Evolutionary conservation across 352 stramenopile species (phyloP), one percentile per base, ranked within the genome.

Genomic region (Phytopythium oedochilum): DNA sequence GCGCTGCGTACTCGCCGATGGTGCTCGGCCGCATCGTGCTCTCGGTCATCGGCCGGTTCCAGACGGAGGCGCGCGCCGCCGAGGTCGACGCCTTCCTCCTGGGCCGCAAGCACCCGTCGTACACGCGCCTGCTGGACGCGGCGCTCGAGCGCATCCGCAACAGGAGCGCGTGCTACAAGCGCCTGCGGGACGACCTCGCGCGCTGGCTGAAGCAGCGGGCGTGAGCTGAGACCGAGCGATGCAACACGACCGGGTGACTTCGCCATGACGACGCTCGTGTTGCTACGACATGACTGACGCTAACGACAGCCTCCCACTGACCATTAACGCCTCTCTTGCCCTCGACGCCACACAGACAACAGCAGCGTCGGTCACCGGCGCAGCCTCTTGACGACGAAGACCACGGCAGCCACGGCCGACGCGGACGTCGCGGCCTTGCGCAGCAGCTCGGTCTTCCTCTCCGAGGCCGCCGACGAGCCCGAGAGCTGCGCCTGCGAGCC

Each of bases 111-210:
- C 77, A 91, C 61, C 66, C 73, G 51, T 78, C 71, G 44, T 92
- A 90, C 67, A 70, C 79, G 29, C 75, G 70, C 9, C 52, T 84
- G 53, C 54, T 94, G 28, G 78, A 92, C 49, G 74, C 73, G 18
- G 75, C 76, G 23, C 67, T 94, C 32, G 82, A 94, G 60, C 67
- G 75, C 31, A 91, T 94, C 57, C 79, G 73, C 50, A 87, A 85
- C 53, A 88, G 86, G 61, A 74, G 63, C 25, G 78, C 77, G 20
- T 83, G 73, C 63, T 88, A 78, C 57, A 45, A 70, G 32, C 78
- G 79, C 49, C 82, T 76, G 55, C 77, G 68, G 34, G 68, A 76
- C 25, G 69, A 74, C 7, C 67, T 88, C 48, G 68, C 69, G 0
- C 66, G 75, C 65, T 90, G 80, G 80, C 73, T 90, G 39, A 35